These are phyloP conservation scores for Rubia balearica DNA, from an alignment of 305 asterid species.

Conservation along the genomic window DNA sequence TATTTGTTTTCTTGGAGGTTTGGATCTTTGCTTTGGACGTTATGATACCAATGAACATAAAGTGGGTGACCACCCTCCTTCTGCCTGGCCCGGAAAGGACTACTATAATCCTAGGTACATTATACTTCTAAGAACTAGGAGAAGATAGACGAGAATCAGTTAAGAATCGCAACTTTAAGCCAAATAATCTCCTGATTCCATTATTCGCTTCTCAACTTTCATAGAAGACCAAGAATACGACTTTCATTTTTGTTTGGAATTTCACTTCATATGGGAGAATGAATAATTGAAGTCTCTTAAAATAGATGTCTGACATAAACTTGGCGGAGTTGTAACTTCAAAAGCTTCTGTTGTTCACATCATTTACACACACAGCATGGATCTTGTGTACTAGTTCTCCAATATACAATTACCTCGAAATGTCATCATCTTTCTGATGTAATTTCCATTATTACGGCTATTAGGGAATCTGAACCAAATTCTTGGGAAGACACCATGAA, in stretches of 20 bases:
- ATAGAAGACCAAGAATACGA: neutral
- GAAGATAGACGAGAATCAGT: neutral
- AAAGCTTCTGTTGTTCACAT: neutral
- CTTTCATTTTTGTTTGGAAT: neutral
- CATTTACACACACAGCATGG: neutral
- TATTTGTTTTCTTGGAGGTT: conserved; percentile 78
- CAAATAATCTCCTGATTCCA: neutral
- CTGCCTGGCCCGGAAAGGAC: conserved; percentile 90
- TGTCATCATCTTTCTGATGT: neutral
- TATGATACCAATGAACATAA: conserved; percentile 77
- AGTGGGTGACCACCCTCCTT: conserved; percentile 65
- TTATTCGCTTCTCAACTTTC: neutral
- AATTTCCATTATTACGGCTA: conserved; percentile 9
- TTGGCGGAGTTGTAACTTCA: neutral
- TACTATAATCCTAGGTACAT: conserved; percentile 90
- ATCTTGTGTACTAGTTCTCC: neutral
- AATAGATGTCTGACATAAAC: neutral
- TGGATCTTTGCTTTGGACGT: conserved; percentile 94
- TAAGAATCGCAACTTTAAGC: neutral
- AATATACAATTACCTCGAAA: neutral
- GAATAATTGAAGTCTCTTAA: neutral
- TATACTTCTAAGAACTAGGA: neutral
- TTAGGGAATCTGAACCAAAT: conserved; percentile 96
- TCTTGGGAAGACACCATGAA: conserved; percentile 95
- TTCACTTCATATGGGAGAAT: neutral